Evolutionary conservation across 2,329 filamentous ascomycete genomes (phyloP).

Genomic region (Penicillium concentricum): DNA sequence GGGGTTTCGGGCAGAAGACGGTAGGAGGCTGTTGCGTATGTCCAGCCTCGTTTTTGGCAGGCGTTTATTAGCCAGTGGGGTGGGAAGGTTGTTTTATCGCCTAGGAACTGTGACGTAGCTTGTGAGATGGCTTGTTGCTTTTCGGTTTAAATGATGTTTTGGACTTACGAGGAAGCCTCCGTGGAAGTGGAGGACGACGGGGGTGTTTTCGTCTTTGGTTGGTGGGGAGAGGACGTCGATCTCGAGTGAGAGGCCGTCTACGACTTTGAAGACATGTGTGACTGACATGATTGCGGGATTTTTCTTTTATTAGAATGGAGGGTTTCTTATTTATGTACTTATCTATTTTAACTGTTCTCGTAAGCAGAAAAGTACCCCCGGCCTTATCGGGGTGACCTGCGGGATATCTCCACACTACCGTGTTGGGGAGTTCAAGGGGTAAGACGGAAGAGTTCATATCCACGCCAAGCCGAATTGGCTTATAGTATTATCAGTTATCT

Average conservation of each 20-base stretch:
- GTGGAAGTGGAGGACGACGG: conserved; percentile 5
- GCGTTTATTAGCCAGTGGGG: conserved; percentile 13
- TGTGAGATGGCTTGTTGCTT: background rate
- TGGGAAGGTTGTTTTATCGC: conserved; percentile 2
- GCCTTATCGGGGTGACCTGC: too few species aligned
- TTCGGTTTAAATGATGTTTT: background rate
- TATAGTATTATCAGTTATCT: too few species aligned
- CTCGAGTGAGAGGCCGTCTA: background rate
- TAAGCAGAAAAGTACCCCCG: too few species aligned
- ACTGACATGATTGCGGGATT: background rate
- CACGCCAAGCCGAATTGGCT: too few species aligned
- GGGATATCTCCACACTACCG: too few species aligned
- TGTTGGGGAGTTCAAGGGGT: too few species aligned
- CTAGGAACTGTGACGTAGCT: background rate
- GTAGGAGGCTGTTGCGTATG: conserved; percentile 13
- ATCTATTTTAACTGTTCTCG: too few species aligned
- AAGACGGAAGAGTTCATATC: too few species aligned
- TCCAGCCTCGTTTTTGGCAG: conserved; percentile 9
- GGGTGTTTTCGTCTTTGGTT: background rate
- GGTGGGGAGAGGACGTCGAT: background rate
- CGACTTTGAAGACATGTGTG: background rate
- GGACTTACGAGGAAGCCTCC: conserved; percentile 1
- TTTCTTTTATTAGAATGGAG: background rate
- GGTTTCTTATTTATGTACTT: background rate
- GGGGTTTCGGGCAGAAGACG: conserved; percentile 7